phyloP scores from a whole-genome alignment of 495 filamentous ascomycete species.

The Penicillium paradoxum region DNA sequence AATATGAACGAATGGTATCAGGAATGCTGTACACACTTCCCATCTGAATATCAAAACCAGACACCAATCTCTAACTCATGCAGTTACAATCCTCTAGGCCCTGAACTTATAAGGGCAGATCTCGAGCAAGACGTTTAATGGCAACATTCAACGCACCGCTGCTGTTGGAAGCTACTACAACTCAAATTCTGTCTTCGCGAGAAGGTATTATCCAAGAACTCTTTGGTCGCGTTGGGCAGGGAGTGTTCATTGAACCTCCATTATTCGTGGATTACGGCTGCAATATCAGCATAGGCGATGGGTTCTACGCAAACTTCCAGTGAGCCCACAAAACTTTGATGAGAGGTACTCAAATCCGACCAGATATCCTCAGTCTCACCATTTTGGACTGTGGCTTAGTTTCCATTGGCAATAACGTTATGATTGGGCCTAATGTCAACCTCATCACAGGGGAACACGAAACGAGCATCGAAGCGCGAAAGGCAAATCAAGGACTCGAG shows the following conservation, averaged over 20 bases:
- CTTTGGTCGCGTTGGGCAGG: neutral
- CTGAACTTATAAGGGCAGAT: constrained; percentile 6
- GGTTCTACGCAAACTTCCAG: constrained; percentile 45
- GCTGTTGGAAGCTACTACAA: neutral
- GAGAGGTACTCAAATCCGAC: neutral
- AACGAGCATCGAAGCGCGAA: constrained; percentile 34
- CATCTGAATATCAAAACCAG: neutral
- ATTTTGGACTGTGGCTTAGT: constrained; percentile 44
- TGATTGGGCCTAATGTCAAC: constrained; percentile 41
- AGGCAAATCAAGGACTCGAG: constrained; percentile 25
- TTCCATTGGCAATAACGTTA: constrained; percentile 37
- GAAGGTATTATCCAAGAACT: constrained; percentile 1
- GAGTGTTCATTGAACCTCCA: constrained; percentile 5
- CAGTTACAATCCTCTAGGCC: constrained; percentile 3
- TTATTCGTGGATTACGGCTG: neutral
- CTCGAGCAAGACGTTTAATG: constrained; percentile 5
- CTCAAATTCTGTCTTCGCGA: neutral
- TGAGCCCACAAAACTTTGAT: constrained; percentile 11
- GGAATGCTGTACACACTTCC: neutral
- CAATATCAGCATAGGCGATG: constrained; percentile 23
- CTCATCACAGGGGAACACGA: constrained; percentile 46
- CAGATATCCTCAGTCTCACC: constrained; percentile 17
- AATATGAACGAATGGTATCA: neutral
- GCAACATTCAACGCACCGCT: constrained; percentile 2
- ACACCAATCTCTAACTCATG: neutral